Evolutionary conservation across 805 yeast genomes (phyloP).

Genomic region (Tetrapisispora phaffii): DNA sequence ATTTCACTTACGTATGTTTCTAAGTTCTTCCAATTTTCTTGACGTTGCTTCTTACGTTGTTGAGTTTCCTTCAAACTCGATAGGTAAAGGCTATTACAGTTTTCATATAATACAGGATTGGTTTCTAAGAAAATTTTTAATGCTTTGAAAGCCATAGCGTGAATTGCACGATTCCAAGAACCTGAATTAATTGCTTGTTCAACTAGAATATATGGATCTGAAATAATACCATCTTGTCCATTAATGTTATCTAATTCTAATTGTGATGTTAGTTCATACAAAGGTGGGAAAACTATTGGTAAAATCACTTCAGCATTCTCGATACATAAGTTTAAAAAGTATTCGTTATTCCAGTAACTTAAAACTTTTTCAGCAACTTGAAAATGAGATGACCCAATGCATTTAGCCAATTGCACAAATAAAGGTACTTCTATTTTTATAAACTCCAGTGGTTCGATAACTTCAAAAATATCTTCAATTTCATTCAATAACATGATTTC

Average conservation of each 20-base stretch:
- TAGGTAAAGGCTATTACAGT: conserved; percentile 80
- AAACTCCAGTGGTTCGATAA: conserved; percentile 88
- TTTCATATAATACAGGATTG: conserved; percentile 82
- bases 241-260: conserved; percentile 23
- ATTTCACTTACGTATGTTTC: conserved; percentile 45
- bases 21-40: conserved; percentile 60
- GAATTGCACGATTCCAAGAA: conserved; percentile 92
- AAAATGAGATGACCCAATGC: conserved; percentile 91
- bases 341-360: conserved; percentile 90
- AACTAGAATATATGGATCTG: conserved; percentile 31
- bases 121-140: conserved; percentile 87
- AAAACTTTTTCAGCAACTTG: conserved; percentile 94
- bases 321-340: conserved; percentile 78
- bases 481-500: conserved; percentile 94
- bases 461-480: conserved; percentile 92
- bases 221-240: conserved; percentile 18
- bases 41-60: conserved; percentile 49
- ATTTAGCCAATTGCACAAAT: conserved; percentile 86
- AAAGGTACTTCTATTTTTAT: conserved; percentile 85
- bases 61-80: conserved; percentile 68
- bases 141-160: conserved; percentile 83
- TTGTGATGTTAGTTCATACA: conserved; percentile 69
- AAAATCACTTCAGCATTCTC: conserved; percentile 87
- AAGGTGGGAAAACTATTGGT: conserved; percentile 83
- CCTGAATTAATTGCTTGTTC: conserved; percentile 37